Percentiles rank a stretch among this genome's conserved stretches.
Conservation (phyloP, 257 asterid genomes). For the Solanum medicagineum region DNA sequence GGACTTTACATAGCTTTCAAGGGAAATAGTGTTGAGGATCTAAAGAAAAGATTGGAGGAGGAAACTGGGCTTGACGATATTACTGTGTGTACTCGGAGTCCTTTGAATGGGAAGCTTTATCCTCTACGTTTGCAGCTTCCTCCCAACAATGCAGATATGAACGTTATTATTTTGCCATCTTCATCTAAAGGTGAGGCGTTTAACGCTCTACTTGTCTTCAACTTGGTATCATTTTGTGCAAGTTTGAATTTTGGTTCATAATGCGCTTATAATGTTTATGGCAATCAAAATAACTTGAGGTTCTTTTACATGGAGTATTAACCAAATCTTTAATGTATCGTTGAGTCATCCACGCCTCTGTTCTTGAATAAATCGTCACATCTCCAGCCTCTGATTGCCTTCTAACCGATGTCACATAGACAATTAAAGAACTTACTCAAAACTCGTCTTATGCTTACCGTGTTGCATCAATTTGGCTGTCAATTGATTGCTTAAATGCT, state of each 20-base stretch:
- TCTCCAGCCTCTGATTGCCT: not conserved
- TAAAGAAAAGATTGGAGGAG: slow-evolving; percentile 42
- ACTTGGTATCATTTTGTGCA: not conserved
- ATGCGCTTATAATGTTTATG: not conserved
- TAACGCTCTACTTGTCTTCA: not conserved
- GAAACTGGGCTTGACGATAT: slow-evolving; percentile 53
- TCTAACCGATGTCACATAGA: not conserved
- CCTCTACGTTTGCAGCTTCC: slow-evolving; percentile 96
- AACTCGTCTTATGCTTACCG: not conserved
- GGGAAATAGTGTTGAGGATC: slow-evolving; percentile 49
- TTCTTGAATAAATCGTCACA: not conserved
- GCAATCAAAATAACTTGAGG: not conserved
- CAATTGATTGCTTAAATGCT: not conserved
- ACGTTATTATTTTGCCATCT: slow-evolving; percentile 53
- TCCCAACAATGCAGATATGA: slow-evolving; percentile 70
- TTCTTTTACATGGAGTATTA: not conserved
- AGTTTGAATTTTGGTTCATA: not conserved
- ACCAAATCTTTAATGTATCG: not conserved
- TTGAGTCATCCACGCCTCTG: not conserved
- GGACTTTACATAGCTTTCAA: slow-evolving; percentile 55
- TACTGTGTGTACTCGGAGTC: slow-evolving; percentile 63
- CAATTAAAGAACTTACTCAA: not conserved
- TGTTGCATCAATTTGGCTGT: not conserved
- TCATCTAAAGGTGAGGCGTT: slow-evolving; percentile 39
- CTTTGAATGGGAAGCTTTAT: slow-evolving; percentile 70